Base-by-base conservation (phyloP, 108 stramenopile genomes). In the Conticribra guillardii region DNA sequence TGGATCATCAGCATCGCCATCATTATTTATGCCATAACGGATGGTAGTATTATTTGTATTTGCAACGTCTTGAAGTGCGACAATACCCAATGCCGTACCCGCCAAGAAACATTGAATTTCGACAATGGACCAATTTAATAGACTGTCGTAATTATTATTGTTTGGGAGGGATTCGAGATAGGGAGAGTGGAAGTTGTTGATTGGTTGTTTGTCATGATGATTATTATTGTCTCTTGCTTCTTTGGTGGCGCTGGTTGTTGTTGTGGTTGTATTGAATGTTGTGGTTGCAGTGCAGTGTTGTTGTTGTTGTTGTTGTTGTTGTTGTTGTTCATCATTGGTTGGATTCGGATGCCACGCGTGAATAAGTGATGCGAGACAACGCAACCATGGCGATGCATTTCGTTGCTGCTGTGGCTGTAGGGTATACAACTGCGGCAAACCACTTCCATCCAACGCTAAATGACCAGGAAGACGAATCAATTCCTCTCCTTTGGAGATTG, bases 161-260 rank as follows among this genome's bases (percentile, higher is more conserved):
- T n/a, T n/a, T 1, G 93, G 93, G 4, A 94, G 71, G 9, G 90
- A 89, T 17, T 62, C 51, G n/a, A 94, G 61, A 51, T 90, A 93
- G 0, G 83, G 74, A 44, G 52, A 4, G 47, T 57, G 72, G 1
- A 18, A 41, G 8, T 50, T 27, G 14, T 26, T 33, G 8, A 31
- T 9, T n/a, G 11, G 23, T 19, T 33, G 27, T 29, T 22, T 51
- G 48, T 15, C 49, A 33, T 50, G 9, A 27, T 51, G 33, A 0
- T 4, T 7, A 1, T 30, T 7, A 1, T 65, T 11, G 5, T 41
- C 37, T 41, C 37, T 11, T n/a, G n/a, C n/a, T n/a, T n/a, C n/a
- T n/a, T n/a, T n/a, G n/a, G n/a, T n/a, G n/a, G n/a, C n/a, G n/a
- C 22, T 32, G 41, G 5, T 51, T 33, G 16, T 3, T 53, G 29